Conservation (phyloP, 2,329 filamentous ascomycete species). For the Paraphaeosphaeria minitans region DNA sequence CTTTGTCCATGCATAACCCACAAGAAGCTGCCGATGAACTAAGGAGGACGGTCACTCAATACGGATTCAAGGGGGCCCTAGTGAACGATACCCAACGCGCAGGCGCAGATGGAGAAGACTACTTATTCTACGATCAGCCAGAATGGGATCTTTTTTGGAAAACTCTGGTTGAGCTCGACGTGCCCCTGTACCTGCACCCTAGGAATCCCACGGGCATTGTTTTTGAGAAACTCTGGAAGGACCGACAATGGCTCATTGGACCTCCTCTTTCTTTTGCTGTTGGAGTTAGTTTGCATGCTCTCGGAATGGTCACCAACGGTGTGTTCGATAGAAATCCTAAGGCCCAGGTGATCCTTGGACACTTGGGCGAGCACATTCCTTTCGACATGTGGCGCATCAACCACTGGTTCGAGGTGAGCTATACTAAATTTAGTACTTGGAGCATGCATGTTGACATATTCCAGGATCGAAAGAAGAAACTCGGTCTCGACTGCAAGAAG, state of each 20-base stretch:
- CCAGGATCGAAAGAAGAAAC: slow-evolving; percentile 56
- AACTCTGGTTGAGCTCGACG: slow-evolving; percentile 62
- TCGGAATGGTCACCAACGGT: slow-evolving; percentile 59
- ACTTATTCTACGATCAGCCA: slow-evolving; percentile 68
- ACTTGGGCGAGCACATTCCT: slow-evolving; percentile 57
- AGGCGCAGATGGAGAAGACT: slow-evolving; percentile 62
- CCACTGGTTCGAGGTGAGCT: slow-evolving; percentile 55
- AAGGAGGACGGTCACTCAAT: slow-evolving; percentile 58
- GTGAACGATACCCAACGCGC: slow-evolving; percentile 65
- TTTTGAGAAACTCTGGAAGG: slow-evolving; percentile 63
- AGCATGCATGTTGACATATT: no score
- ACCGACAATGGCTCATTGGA: slow-evolving; percentile 65
- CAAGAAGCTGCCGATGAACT: slow-evolving; percentile 58
- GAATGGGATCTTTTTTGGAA: slow-evolving; percentile 68
- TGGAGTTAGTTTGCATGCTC: slow-evolving; percentile 62
- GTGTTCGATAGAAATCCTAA: slow-evolving; percentile 57
- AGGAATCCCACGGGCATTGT: slow-evolving; percentile 58
- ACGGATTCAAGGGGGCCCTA: slow-evolving; percentile 44
- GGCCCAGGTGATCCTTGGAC: slow-evolving; percentile 55
- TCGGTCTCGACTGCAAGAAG: slow-evolving; percentile 54
- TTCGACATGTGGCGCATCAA: slow-evolving; percentile 55
- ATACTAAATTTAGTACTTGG: no score
- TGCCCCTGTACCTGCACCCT: slow-evolving; percentile 69
- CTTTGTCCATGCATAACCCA: slow-evolving; percentile 57
- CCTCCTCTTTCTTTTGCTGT: slow-evolving; percentile 42